Evolutionary conservation across 2,329 filamentous ascomycete species (phyloP).

Genomic region (Ophiocordyceps robertsii): DNA sequence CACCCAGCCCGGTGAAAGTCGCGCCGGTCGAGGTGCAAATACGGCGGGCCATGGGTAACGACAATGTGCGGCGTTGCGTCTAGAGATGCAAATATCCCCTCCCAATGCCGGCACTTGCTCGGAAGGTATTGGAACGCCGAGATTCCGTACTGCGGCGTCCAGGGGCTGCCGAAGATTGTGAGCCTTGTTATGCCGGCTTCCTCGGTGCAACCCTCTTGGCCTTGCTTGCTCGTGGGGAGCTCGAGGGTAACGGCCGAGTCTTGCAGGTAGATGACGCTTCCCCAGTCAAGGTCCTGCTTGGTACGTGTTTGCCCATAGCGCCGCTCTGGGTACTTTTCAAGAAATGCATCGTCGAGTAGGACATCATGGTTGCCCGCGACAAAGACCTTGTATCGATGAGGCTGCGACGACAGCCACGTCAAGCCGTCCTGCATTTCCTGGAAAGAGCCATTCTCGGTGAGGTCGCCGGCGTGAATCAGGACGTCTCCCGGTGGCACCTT

Average conservation of each 20-base stretch:
- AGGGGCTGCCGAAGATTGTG: constrained; percentile 20
- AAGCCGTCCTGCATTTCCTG: constrained; percentile 24
- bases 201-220: not conserved
- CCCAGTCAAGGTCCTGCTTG: constrained; percentile 14
- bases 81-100: not conserved
- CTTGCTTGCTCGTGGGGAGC: constrained; percentile 10
- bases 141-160: constrained; percentile 16
- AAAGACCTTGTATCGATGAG: constrained; percentile 28
- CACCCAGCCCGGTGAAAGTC: constrained; percentile 13
- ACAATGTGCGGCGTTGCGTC: constrained; percentile 17
- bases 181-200: constrained; percentile 10
- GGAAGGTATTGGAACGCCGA: constrained; percentile 28
- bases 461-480: constrained; percentile 33
- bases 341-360: constrained; percentile 11
- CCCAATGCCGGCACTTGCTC: constrained; percentile 4
- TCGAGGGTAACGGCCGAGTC: constrained; percentile 8
- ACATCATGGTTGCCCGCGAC: constrained; percentile 34
- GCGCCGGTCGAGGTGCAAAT: constrained; percentile 18
- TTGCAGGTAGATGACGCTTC: constrained; percentile 19
- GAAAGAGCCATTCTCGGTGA: constrained; percentile 29
- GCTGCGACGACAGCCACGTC: constrained; percentile 25
- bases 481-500: constrained; percentile 26
- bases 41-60: constrained; percentile 23
- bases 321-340: not conserved
- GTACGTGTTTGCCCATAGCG: not conserved